Evolutionary conservation across 2,329 filamentous ascomycete species (phyloP).

Genomic region (Xylaria sp.): DNA sequence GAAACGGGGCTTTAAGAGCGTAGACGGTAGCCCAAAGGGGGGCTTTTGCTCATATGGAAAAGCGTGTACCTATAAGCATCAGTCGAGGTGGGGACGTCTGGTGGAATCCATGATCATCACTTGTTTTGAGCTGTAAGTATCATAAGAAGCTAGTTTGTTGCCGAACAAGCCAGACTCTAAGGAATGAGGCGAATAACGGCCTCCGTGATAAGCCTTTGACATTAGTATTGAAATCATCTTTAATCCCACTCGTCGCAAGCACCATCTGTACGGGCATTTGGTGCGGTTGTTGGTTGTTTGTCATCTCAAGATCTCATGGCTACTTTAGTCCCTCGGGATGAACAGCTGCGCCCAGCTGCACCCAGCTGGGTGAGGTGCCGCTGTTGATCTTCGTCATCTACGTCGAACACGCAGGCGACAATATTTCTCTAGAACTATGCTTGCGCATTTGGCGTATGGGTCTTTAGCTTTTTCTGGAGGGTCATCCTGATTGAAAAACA

Average conservation of each 20-base stretch:
- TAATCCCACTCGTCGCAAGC: not conserved
- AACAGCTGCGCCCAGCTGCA: not conserved
- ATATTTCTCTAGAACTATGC: no score
- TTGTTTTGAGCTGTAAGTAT: not conserved
- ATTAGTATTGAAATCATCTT: not conserved
- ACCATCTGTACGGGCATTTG: not conserved
- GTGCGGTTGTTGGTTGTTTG: not conserved
- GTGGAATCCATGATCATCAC: not conserved
- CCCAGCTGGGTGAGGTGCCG: not conserved
- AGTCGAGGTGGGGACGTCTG: not conserved
- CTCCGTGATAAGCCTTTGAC: not conserved
- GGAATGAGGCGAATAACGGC: not conserved
- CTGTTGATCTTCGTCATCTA: no score
- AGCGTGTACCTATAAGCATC: not conserved
- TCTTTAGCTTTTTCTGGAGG: no score
- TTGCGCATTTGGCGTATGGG: no score
- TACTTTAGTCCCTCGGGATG: not conserved
- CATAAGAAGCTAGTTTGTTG: not conserved
- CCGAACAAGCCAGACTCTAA: not conserved
- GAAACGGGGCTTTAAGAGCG: not conserved
- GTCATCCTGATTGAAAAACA: no score
- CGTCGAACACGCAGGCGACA: no score
- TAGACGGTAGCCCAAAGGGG: not conserved
- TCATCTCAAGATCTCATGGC: not conserved
- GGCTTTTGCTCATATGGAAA: not conserved